These are phyloP conservation scores for Paramarasmius palmivorus DNA, from an alignment of 1,284 basidiomycete genomes.

Conservation along the genomic window DNA sequence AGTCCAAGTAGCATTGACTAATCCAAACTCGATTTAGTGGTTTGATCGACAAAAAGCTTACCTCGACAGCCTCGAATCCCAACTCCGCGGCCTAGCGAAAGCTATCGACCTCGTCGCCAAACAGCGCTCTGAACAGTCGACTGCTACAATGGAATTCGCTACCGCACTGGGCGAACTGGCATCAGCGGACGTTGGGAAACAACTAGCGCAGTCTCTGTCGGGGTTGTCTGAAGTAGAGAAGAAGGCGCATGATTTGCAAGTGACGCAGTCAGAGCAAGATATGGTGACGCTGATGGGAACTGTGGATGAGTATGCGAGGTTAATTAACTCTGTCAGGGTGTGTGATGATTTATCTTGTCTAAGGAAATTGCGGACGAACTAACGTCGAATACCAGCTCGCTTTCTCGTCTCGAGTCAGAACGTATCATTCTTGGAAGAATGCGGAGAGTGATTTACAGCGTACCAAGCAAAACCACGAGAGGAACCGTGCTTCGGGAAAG, in stretches of 20 bases:
- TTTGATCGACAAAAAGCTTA: constrained; percentile 88
- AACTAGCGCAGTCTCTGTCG: constrained; percentile 67
- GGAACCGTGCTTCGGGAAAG: constrained; percentile 72
- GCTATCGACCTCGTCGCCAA: constrained; percentile 83
- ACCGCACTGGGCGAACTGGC: constrained; percentile 67
- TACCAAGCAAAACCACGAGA: constrained; percentile 77
- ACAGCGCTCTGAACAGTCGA: constrained; percentile 75
- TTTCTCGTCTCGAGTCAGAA: constrained; percentile 83
- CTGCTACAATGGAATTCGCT: constrained; percentile 72
- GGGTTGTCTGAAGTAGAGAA: constrained; percentile 74
- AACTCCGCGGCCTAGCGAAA: constrained; percentile 84
- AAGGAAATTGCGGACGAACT: background rate
- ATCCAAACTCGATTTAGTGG: constrained; percentile 58
- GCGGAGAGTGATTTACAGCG: constrained; percentile 78
- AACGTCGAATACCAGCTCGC: constrained; percentile 44
- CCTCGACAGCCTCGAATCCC: constrained; percentile 88
- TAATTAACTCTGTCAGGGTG: constrained; percentile 89
- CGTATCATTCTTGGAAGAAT: constrained; percentile 79
- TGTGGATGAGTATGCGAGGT: constrained; percentile 89
- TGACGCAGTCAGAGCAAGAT: constrained; percentile 76
- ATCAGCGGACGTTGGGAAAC: constrained; percentile 73
- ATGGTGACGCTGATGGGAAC: constrained; percentile 77
- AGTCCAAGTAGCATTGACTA: background rate
- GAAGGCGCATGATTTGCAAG: constrained; percentile 71
- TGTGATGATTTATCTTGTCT: constrained; percentile 26